Base-by-base conservation (phyloP, 345 rosid genomes). In the Erucastrum elatum region DNA sequence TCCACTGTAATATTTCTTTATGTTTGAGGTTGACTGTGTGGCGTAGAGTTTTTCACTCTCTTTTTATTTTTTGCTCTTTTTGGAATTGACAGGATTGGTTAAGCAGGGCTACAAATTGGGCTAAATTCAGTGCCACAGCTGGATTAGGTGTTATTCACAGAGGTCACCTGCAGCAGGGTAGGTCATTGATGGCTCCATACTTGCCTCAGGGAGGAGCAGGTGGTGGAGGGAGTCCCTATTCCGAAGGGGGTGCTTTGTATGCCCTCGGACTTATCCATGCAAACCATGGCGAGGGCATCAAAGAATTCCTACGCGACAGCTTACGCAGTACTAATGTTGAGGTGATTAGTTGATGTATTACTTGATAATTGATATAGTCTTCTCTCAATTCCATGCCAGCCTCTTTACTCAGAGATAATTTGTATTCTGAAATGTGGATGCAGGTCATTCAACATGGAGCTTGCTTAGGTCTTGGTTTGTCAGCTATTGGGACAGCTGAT, bases 361-460 rank as follows among this genome's bases (percentile, higher is more conserved):
- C 61, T 68, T 49, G 3, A 11, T 8, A 39, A 64, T 68, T 49
- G 3, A 11, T 8, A 39, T 67, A 46, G 74, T 37, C 37, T 4
- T 78, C 11, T 65, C 15, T 12, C 2, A 34, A 2, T 16, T 62
- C 15, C 78, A 9, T 29, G 61, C 26, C 2, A 74, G 65, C 53
- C 30, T 61, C 59, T 56, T 71, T 85, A 82, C 29, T 70, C 51
- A 61, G 49, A n/a, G 55, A 41, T 37, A 35, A 53, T 39, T 30
- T 39, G 3, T 73, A 35, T 61, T 68, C 25, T 11, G 16, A 31
- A 64, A 56, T 64, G 12, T 75, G 68, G 68, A 74, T 75, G 46
- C 86, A 96, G 99, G 98, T 96, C 70, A 91, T 96, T 81, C 99
- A 96, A 85, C 99, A 96, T 35, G 99, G 99, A 78, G 99, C 98